phyloP scores from a whole-genome alignment of 192 early-diverging fungal genomes.

The Phlyctochytrium planicorne region DNA sequence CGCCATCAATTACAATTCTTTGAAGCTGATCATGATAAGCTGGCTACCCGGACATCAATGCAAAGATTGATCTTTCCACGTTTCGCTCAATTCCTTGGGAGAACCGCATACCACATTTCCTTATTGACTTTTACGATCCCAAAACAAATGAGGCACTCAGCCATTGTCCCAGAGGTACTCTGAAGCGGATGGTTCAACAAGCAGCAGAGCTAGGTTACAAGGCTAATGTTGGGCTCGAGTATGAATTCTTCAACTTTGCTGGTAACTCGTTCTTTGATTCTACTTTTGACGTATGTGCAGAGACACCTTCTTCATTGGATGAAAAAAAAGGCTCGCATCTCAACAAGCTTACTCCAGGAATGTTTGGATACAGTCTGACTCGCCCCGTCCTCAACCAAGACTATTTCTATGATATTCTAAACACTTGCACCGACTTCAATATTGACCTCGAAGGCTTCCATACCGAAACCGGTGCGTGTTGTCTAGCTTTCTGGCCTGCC shows the following conservation, averaged over 20 bases:
- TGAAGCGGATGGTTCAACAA: slow-evolving; percentile 47
- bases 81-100: slow-evolving; percentile 74
- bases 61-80: slow-evolving; percentile 62
- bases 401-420: slow-evolving; percentile 71
- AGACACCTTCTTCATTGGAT: slow-evolving; percentile 65
- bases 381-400: slow-evolving; percentile 66
- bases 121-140: slow-evolving; percentile 68
- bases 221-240: slow-evolving; percentile 60
- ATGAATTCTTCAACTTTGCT: slow-evolving; percentile 80
- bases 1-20: no score
- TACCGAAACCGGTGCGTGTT: slow-evolving; percentile 79
- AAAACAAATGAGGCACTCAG: slow-evolving; percentile 52
- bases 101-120: slow-evolving; percentile 67
- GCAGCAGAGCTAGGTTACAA: slow-evolving; percentile 36
- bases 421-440: slow-evolving; percentile 51
- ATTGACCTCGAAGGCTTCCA: slow-evolving; percentile 75
- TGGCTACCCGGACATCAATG: slow-evolving; percentile 63
- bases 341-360: slow-evolving; percentile 67
- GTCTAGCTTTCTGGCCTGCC: slow-evolving; percentile 1
- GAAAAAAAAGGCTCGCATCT: slow-evolving; percentile 59
- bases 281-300: slow-evolving; percentile 32
- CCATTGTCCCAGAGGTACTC: slow-evolving; percentile 62
- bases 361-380: slow-evolving; percentile 78
- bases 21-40: no score
- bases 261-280: slow-evolving; percentile 42